Base-by-base conservation (phyloP, 1,139 yeast genomes). In the Tardiomyces digboiensis region DNA sequence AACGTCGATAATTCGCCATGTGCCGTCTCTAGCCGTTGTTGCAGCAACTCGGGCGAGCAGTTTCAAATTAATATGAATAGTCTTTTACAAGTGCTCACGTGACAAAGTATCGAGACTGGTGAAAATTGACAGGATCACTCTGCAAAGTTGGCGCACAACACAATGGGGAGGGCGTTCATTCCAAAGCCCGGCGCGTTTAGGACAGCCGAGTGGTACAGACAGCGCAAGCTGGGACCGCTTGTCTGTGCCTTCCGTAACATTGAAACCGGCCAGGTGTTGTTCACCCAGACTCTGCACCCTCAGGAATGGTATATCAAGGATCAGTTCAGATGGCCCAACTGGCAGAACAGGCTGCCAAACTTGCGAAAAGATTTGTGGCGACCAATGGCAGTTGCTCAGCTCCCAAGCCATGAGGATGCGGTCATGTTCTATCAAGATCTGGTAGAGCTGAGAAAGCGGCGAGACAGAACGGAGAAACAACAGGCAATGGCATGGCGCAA, bases 361-460 rank as follows among this genome's bases (percentile, higher is more conserved):
- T 66, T 75, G 48, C 80, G 97, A 65, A 75, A 80, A 54, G 97
- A 89, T 64, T 72, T 87, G 44, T 89, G 97, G 97, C 74, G 91
- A 56, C 75, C 89, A 46, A 78, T 89, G 87, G 86, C 94, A 43
- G 93, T 88, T 42, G 89, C 86, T 2, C 80, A 79, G 51, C 77
- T 86, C 51, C 72, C 73, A 39, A 66, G 68, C 44, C 80, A 82
- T 60, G 81, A 79, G 46, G 68, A 74, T 44, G 87, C 95, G 1
- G 76, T 79, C 18, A 78, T 82, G 42, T 82, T 93, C 7, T 87
- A 81, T 65, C 76, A 82, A 52, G 84, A 82, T 22, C 70, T 89
- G 48, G 80, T 85, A 6, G 77, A 82, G 56, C 74, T 89, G 57
- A 78, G 94, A 61, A 72, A 75, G 52, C 72, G 77, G 61, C 75